Evolutionary conservation across 225 moss, liverwort and hornwort genomes (phyloP), one percentile per base, ranked within the genome.

Genomic region (Pseudoscleropodium purum): DNA sequence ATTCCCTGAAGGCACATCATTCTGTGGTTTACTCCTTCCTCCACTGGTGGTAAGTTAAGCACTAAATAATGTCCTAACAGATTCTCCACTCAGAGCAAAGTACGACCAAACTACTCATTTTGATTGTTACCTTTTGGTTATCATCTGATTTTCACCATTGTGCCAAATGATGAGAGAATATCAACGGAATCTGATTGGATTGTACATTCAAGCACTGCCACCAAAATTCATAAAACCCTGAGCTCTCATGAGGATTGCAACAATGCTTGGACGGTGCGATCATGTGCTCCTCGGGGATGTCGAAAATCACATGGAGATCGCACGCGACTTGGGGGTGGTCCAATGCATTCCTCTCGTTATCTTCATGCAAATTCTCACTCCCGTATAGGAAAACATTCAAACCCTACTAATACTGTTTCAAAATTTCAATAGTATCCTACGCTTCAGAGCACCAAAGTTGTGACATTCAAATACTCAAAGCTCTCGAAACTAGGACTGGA

Each of bases 181-280:
- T 73, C 66, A 25, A 61, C 4, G 39, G 84, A 84, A 90, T 90
- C 83, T 41, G 90, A 90, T 90, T 79, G 77, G 87, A 91, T 81
- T 81, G 57, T 13, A 7, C 81, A 88, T 90, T 84, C 61, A 90
- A 90, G 61, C 63, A 10, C 10, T 37, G 15, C 79, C 52, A 57
- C 80, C 81, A 8, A 85, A 65, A 33, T 73, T 41, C 90, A 91
- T 81, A 33, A 88, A 84, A 25, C 25, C 84, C 8, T 11, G 3
- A 56, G 84, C 88, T 72, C 18, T 73, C 80, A 84, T 85, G 72
- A 88, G 64, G 84, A 87, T 90, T 84, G 87, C 49, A 37, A 82
- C 81, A 18, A 76, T 21, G 27, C 77, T 61, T 85, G 62, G 82
- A 19, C 16, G 34, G 88, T 57, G 37, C 26, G 41, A 82, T 87